Evolutionary conservation across 2,329 filamentous ascomycete genomes (phyloP).

Genomic region (Alternaria burnsii): DNA sequence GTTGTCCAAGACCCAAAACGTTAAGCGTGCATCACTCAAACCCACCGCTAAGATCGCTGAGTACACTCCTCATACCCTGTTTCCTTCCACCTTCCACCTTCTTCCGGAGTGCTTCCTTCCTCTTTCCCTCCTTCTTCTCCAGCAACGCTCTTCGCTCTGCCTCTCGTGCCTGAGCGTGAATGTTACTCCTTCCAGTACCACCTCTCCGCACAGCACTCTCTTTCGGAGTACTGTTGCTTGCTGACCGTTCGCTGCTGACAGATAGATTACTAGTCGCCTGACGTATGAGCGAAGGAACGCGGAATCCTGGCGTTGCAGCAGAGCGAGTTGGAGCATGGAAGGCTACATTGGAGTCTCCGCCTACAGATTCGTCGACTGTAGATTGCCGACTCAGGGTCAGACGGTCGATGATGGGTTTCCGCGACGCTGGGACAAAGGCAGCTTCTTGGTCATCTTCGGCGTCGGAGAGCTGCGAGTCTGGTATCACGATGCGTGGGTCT

Average conservation of each 20-base stretch:
- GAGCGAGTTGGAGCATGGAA: constrained; percentile 61
- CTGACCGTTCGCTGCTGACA: constrained; percentile 46
- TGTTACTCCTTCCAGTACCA: constrained; percentile 66
- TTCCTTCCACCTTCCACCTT: constrained; percentile 47
- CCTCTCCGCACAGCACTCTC: constrained; percentile 56
- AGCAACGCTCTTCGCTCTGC: constrained; percentile 62
- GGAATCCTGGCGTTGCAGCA: constrained; percentile 59
- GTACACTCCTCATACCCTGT: constrained; percentile 43
- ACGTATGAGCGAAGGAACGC: constrained; percentile 74
- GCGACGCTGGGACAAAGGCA: constrained; percentile 46
- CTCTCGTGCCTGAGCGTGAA: constrained; percentile 68
- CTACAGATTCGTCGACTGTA: constrained; percentile 36
- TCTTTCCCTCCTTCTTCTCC: constrained; percentile 61
- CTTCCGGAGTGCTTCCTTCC: constrained; percentile 58
- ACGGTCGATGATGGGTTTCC: constrained; percentile 71
- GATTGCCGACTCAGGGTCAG: constrained; percentile 71
- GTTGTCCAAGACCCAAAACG: background rate
- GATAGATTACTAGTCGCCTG: constrained; percentile 70
- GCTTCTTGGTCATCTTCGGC: constrained; percentile 50
- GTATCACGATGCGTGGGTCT: constrained; percentile 63
- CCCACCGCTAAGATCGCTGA: constrained; percentile 44
- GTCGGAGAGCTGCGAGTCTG: constrained; percentile 58
- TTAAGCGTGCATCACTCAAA: constrained; percentile 41
- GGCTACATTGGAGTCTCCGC: constrained; percentile 58
- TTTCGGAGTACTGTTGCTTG: constrained; percentile 31